Percentiles rank a stretch among this genome's conserved stretches.
Conservation (phyloP, 2,329 filamentous ascomycete genomes). For the Colletotrichum noveboracense region DNA sequence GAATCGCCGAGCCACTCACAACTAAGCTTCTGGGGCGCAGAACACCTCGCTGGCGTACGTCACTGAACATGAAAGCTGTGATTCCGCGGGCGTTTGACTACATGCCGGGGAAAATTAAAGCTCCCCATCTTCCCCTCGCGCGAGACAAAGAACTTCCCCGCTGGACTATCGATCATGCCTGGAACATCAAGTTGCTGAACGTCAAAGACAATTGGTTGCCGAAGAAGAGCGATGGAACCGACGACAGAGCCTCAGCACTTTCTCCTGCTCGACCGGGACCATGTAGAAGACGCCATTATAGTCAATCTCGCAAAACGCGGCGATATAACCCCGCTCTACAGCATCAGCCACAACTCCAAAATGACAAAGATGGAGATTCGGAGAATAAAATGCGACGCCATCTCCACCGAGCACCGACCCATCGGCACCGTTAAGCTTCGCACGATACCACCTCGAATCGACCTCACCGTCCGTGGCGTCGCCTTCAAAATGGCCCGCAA, state of each 20-base stretch:
- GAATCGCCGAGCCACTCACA: background rate
- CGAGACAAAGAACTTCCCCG: accelerated
- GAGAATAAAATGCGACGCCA: background rate
- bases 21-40: background rate
- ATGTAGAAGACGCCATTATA: background rate
- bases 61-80: background rate
- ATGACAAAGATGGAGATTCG: constrained; percentile 15
- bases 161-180: background rate
- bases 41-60: background rate
- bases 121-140: background rate
- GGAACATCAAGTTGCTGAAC: background rate
- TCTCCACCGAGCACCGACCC: background rate
- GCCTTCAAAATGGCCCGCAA: constrained; percentile 12
- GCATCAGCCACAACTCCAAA: background rate
- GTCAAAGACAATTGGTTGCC: background rate
- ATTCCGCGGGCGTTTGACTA: background rate
- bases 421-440: constrained; percentile 6
- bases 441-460: constrained; percentile 10
- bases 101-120: background rate
- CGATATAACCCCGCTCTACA: background rate
- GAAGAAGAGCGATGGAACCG: background rate
- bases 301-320: background rate
- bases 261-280: background rate
- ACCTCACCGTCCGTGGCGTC: constrained; percentile 10
- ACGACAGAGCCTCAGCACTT: background rate